Percentiles rank a stretch among this genome's conserved stretches.
These are phyloP conservation scores for Murraya paniculata DNA, from an alignment of 345 rosid genomes.

Conservation along the genomic window DNA sequence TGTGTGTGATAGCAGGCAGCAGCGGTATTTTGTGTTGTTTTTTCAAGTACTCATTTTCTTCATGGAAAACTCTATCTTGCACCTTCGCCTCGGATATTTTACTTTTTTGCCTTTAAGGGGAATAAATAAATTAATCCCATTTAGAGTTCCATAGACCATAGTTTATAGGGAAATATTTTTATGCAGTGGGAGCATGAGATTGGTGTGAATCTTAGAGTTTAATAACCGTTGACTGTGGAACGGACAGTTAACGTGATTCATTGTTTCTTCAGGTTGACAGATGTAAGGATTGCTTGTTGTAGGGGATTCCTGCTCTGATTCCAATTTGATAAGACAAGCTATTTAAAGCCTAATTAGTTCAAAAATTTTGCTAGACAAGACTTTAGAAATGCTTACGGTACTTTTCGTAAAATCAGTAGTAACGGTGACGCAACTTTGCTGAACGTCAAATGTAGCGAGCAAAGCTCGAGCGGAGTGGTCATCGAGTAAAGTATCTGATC, in stretches of 20 bases:
- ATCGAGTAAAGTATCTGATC: neutral
- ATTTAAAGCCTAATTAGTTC: neutral
- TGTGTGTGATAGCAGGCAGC: neutral
- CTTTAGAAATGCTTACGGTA: neutral
- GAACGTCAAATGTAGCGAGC: neutral
- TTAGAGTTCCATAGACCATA: constrained; percentile 3
- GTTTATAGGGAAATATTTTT: neutral
- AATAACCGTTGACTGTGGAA: neutral
- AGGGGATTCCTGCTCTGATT: neutral
- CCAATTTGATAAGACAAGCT: neutral
- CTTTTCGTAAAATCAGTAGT: neutral
- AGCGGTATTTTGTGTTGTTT: constrained; percentile 10
- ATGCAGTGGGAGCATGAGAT: neutral
- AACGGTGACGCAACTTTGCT: neutral
- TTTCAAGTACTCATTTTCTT: neutral
- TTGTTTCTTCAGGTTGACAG: neutral
- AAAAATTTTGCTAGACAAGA: neutral
- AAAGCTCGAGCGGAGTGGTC: neutral
- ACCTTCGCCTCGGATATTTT: neutral
- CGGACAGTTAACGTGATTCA: constrained; percentile 4
- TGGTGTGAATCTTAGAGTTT: neutral
- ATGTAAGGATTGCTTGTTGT: neutral
- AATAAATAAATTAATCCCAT: neutral
- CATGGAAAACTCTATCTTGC: neutral
- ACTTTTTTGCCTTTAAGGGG: neutral